These are phyloP conservation scores for Phaeotremella skinneri DNA, from an alignment of 768 basidiomycete species.

Conservation along the genomic window DNA sequence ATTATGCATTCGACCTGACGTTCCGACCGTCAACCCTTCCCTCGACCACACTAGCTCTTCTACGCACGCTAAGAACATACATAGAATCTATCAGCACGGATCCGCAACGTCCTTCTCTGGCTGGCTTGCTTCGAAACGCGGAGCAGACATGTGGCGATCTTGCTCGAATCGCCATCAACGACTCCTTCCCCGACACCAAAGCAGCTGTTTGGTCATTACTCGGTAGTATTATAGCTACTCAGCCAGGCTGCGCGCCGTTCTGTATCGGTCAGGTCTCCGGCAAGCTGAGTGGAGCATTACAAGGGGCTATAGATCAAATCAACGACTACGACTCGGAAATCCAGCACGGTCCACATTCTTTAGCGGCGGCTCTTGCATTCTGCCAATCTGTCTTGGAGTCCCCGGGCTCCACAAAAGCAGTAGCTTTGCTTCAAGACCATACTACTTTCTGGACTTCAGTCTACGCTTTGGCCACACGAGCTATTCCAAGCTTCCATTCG, in stretches of 20 bases:
- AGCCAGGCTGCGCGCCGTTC: slow-evolving; percentile 73
- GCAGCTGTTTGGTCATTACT: slow-evolving; percentile 78
- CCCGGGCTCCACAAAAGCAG: slow-evolving; percentile 79
- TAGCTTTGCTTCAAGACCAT: slow-evolving; percentile 59
- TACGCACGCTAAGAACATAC: slow-evolving; percentile 30
- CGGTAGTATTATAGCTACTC: slow-evolving; percentile 73
- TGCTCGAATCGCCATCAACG: slow-evolving; percentile 17
- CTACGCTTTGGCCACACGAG: slow-evolving; percentile 62
- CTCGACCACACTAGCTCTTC: slow-evolving; percentile 15
- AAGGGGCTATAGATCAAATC: slow-evolving; percentile 66
- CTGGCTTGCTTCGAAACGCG: slow-evolving; percentile 33
- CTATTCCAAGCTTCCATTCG: slow-evolving; percentile 58
- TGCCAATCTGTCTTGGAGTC: slow-evolving; percentile 56
- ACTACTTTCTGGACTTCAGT: slow-evolving; percentile 70
- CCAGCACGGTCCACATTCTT: slow-evolving; percentile 71
- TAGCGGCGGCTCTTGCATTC: slow-evolving; percentile 73
- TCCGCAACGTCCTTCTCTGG: slow-evolving; percentile 31
- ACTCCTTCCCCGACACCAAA: slow-evolving; percentile 58
- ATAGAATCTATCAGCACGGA: slow-evolving; percentile 25
- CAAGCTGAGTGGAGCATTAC: slow-evolving; percentile 59
- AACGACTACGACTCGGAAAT: slow-evolving; percentile 71
- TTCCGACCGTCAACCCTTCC: slow-evolving; percentile 15
- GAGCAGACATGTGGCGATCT: slow-evolving; percentile 15
- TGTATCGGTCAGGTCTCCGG: slow-evolving; percentile 53
- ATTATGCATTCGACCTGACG: slow-evolving; percentile 26